phyloP scores from a whole-genome alignment of 768 basidiomycete species.

The Mycena sanguinolenta region DNA sequence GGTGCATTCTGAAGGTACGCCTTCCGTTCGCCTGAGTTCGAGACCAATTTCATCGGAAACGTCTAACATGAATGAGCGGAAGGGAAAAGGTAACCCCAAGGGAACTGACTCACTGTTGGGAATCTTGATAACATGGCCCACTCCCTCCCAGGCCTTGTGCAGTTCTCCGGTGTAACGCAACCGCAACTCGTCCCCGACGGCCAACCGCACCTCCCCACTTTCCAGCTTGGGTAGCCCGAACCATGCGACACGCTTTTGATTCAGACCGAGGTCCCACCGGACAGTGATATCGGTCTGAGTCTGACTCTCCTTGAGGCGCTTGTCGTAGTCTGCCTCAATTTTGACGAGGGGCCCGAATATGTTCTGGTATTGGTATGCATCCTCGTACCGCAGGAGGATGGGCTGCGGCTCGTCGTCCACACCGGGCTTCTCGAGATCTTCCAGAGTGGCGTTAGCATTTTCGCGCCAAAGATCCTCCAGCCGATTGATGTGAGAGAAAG shows the following conservation, averaged over 20 bases:
- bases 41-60: constrained; percentile 98
- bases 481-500: constrained; percentile 96
- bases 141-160: constrained; percentile 96
- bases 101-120: constrained; percentile 92
- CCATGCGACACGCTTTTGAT: constrained; percentile 99
- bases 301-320: constrained; percentile 97
- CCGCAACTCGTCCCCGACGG: constrained; percentile 95
- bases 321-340: constrained; percentile 99
- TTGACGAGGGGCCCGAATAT: constrained; percentile 99
- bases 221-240: constrained; percentile 96
- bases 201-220: constrained; percentile 96
- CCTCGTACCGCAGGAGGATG: constrained; percentile 92
- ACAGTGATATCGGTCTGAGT: constrained; percentile 97
- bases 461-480: constrained; percentile 99
- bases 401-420: constrained; percentile 98
- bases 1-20: constrained; percentile 93
- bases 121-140: constrained; percentile 98
- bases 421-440: constrained; percentile 97
- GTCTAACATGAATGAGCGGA: constrained; percentile 63
- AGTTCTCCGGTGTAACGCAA: constrained; percentile 90
- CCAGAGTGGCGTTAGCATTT: constrained; percentile 92
- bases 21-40: constrained; percentile 90
- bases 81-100: not conserved
- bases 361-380: constrained; percentile 99
- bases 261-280: constrained; percentile 97